Base-by-base conservation (phyloP, 2,329 filamentous ascomycete genomes). In the Ceratocystis albifundus region DNA sequence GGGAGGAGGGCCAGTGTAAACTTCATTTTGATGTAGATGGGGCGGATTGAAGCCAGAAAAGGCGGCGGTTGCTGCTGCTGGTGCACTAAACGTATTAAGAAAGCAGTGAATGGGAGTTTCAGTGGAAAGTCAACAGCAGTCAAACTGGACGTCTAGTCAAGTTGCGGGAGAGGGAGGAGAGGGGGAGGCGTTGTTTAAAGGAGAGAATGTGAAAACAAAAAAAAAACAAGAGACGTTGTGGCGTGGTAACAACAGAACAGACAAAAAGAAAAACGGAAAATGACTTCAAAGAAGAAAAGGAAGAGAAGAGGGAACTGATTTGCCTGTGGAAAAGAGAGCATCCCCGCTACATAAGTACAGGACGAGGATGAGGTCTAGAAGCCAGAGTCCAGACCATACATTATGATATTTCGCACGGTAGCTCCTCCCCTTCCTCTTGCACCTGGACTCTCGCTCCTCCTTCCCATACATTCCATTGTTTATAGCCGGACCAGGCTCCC, bases 1-100 rank as follows among this genome's bases (percentile, higher is more conserved):
- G 72, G 70, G 66, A 75, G 64, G 69, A 73, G 70, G 70, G 75
- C 62, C 66, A 75, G 65, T 72, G 71, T 25, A 64, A 32, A 74
- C 75, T 76, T 77, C 76, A 77, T 77, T 36, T 74, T 77, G 74
- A 71, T 7, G 30, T n/a, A n/a, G 48, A 20, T 20, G n/a, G 10
- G 3, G 22, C 3, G 30, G 17, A 48, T 17, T 17, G 45, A 48
- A 20, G 15, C 7, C 4, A 20, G 45, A 20, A 48, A n/a, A 4
- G 44, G 20, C n/a, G 8, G 22, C 8, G 50, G 22, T 8, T 12
- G 50, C 20, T 12, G 50, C 25, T 20, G 22, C 28, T 20, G 50
- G 22, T 55, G 50, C 3, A 28, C 50, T 22, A 25, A 25, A 28
- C 10, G 53, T 28, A 57, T 57, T 32, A 57, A 30, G 48, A 32